These are phyloP conservation scores for Kwoniella mangroviensis DNA, from an alignment of 768 basidiomycete species.

Conservation along the genomic window DNA sequence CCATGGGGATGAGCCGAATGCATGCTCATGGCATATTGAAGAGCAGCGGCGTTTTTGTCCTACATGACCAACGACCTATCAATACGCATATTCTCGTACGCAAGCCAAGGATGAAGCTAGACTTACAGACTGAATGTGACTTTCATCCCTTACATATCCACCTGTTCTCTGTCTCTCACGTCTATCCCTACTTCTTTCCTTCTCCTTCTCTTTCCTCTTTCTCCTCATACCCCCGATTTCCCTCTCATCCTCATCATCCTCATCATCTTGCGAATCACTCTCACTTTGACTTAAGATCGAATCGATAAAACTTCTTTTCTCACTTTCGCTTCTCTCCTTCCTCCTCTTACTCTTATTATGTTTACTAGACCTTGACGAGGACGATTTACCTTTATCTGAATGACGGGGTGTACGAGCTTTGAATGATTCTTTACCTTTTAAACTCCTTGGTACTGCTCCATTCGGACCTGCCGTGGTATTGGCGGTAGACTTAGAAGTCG, in stretches of 20 bases:
- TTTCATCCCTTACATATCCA: background rate
- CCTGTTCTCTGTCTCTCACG: conserved; percentile 2
- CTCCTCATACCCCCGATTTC: conserved; percentile 15
- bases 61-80: conserved; percentile 11
- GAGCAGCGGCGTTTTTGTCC: conserved; percentile 26
- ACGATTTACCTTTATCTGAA: conserved; percentile 2
- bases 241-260: conserved; percentile 13
- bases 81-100: background rate
- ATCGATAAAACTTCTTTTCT: conserved; percentile 42
- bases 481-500: background rate
- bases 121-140: conserved; percentile 23
- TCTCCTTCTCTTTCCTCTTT: conserved; percentile 8
- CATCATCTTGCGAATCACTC: conserved; percentile 6
- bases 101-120: background rate
- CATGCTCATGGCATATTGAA: conserved; percentile 41
- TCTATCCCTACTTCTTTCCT: conserved; percentile 3
- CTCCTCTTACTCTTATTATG: conserved; percentile 15
- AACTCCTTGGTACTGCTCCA: conserved; percentile 27
- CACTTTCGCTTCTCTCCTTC: conserved; percentile 21
- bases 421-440: conserved; percentile 51
- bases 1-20: conserved; percentile 17
- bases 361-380: conserved; percentile 4
- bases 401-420: conserved; percentile 29
- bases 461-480: background rate
- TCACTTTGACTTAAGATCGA: conserved; percentile 31